Conservation (phyloP, 495 filamentous ascomycete genomes). For the Daldinia vernicosa region DNA sequence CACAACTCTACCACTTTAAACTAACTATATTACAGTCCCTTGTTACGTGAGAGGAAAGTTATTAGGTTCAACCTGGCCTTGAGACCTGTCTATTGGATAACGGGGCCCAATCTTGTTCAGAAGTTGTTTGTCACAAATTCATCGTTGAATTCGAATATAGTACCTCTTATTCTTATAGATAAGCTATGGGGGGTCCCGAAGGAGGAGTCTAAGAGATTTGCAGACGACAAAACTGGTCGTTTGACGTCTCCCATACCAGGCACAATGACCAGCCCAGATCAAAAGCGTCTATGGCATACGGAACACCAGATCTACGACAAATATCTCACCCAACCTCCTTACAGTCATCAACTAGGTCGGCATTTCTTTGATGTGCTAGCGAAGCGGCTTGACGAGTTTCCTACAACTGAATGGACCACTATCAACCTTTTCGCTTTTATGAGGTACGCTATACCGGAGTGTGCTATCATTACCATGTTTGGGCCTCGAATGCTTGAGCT, state of each 20-base stretch:
- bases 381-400: neutral
- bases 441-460: neutral
- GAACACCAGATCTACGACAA: constrained; percentile 1
- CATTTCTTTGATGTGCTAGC: neutral
- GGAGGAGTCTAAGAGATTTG: neutral
- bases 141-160: neutral
- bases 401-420: neutral
- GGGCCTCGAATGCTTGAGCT: constrained; percentile 35
- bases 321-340: neutral
- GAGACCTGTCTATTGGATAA: constrained; percentile 3
- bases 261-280: neutral
- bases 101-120: neutral
- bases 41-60: neutral
- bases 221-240: neutral
- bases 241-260: neutral
- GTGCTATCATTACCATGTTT: constrained; percentile 27
- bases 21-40: neutral
- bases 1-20: neutral
- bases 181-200: neutral
- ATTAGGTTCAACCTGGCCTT: neutral
- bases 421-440: neutral
- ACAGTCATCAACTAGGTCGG: neutral
- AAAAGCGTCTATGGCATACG: constrained; percentile 1
- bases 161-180: neutral
- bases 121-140: neutral